Base-by-base conservation (phyloP, 495 filamentous ascomycete species). In the Geopyxis carbonaria region DNA sequence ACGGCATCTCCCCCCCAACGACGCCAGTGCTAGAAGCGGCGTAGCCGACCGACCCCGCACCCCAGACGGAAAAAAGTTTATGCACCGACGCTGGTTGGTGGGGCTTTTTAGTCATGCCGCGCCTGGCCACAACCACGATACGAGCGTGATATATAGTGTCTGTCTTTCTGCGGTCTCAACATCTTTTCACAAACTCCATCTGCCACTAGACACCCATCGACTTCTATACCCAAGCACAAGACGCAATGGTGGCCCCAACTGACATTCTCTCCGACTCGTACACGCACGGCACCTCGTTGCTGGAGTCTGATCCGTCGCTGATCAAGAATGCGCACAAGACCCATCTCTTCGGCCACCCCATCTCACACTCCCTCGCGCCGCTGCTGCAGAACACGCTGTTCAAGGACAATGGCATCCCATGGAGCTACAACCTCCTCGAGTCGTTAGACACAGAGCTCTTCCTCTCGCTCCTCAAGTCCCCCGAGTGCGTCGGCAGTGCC, bases 331-430 rank as follows among this genome's bases (percentile, higher is more conserved):
- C 31, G 7, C 43, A 36, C 22, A 48, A 48, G 22, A 45, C 43
- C 21, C 45, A 45, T 38, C 57, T 67, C 5, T 67, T 66, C 50
- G 63, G 64, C 27, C 63, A 71, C 51, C 70, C 68, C 0, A 65
- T 74, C 20, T 57, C 71, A 5, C 76, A 79, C 51, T 80, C 75
- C n/a, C 62, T 79, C 54, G 78, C 75, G 8, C 78, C 78, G 0
- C 64, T 74, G 13, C 64, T 83, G 8, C 78, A 81, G 55, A 59
- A 69, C 45, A 70, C 73, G 23, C 64, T 80, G 40, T 83, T 75
- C 64, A 55, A 61, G 24, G 50, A 59, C 3, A 57, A 78, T 6
- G 60, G 60, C 30, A 64, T 77, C 36, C 67, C 68, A 45, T 79
- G 75, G 69, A 63, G 58, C 28, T 73, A 80, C 47, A 62, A 72